Conservation (phyloP, 495 filamentous ascomycete genomes). For the Tuber umbilicatum region DNA sequence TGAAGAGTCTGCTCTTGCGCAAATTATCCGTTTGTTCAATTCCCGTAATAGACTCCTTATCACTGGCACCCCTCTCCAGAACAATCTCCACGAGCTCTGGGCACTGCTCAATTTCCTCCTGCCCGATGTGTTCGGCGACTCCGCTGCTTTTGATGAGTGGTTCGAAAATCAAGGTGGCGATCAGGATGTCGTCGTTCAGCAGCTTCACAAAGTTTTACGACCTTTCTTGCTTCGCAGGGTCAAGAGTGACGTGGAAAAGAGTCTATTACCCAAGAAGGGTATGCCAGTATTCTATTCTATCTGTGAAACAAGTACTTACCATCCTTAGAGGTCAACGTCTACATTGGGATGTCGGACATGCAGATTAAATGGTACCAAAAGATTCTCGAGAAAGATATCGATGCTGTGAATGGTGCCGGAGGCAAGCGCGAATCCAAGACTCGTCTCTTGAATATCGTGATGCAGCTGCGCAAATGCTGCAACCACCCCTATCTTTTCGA, state of each 20-base stretch:
- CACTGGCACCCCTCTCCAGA: conserved; percentile 94
- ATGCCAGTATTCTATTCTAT: conserved; percentile 13
- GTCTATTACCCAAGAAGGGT: conserved; percentile 83
- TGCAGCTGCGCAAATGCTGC: conserved; percentile 98
- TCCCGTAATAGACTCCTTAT: conserved; percentile 93
- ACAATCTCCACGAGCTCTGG: conserved; percentile 99
- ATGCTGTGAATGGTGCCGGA: conserved; percentile 93
- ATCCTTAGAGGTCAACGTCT: conserved; percentile 72
- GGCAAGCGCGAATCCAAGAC: conserved; percentile 99
- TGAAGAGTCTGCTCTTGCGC: conserved; percentile 92
- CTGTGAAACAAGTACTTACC: conserved; percentile 14
- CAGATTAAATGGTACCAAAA: conserved; percentile 99
- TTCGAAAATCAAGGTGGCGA: conserved; percentile 83
- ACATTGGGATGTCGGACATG: conserved; percentile 98
- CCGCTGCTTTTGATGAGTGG: conserved; percentile 98
- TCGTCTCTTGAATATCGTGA: conserved; percentile 96
- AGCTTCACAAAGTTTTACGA: conserved; percentile 85
- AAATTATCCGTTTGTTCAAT: conserved; percentile 95
- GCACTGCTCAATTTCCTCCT: conserved; percentile 93
- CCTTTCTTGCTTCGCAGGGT: conserved; percentile 94
- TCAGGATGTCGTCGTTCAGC: conserved; percentile 93
- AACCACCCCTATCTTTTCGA: conserved; percentile 99
- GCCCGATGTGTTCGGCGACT: conserved; percentile 95
- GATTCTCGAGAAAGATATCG: conserved; percentile 98
- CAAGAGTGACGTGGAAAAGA: conserved; percentile 98